phyloP scores from a whole-genome alignment of 1,139 yeast species.

The Diutina ranongensis region DNA sequence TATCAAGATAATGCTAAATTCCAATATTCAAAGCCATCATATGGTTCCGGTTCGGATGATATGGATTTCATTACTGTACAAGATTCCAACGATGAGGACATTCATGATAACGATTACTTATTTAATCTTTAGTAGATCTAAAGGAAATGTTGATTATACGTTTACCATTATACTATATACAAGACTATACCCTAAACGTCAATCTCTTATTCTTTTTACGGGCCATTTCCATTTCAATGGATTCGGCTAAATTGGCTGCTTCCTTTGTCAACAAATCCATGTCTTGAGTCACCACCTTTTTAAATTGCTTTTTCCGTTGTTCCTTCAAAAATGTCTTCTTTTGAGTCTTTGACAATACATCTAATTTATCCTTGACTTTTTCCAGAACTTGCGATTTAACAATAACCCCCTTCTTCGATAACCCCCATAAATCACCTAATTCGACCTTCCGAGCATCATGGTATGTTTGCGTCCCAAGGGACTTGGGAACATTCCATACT shows the following conservation, averaged over 20 bases:
- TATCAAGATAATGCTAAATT: neutral
- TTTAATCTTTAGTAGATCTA: neutral
- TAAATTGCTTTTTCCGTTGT: slow-evolving; percentile 30
- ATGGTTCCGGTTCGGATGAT: neutral
- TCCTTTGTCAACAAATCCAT: slow-evolving; percentile 25
- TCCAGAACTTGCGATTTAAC: slow-evolving; percentile 24
- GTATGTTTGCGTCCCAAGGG: slow-evolving; percentile 62
- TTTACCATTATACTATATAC: neutral
- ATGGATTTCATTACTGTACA: slow-evolving; percentile 1
- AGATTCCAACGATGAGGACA: slow-evolving; percentile 1
- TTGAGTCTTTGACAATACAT: slow-evolving; percentile 26
- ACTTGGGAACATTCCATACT: slow-evolving; percentile 79
- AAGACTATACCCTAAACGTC: neutral
- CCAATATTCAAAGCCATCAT: neutral
- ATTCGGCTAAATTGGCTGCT: slow-evolving; percentile 22
- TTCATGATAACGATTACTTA: neutral
- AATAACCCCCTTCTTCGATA: slow-evolving; percentile 57
- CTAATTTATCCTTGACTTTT: slow-evolving; percentile 23
- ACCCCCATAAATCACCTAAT: slow-evolving; percentile 86
- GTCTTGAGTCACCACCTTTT: slow-evolving; percentile 23
- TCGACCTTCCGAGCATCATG: slow-evolving; percentile 83
- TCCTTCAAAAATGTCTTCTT: slow-evolving; percentile 33
- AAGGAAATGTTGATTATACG: too few species aligned
- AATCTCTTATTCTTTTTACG: slow-evolving; percentile 14
- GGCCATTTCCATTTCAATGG: slow-evolving; percentile 16